Conservation (phyloP, 345 rosid genomes). For the Syzygium grande region DNA sequence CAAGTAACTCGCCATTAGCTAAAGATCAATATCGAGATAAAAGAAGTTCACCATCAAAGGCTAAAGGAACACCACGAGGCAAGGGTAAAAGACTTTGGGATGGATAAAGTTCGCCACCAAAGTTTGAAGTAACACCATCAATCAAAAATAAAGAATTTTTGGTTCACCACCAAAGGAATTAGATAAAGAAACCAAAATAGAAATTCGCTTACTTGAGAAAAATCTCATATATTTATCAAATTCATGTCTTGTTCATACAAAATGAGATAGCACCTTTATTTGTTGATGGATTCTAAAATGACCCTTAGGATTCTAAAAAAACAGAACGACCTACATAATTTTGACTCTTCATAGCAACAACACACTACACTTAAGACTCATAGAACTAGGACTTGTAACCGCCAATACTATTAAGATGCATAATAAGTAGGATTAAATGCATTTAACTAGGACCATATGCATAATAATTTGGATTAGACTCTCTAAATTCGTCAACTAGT, state of each 20-base stretch:
- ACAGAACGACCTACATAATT: not conserved
- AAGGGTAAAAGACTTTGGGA: not conserved
- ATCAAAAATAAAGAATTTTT: fast-evolving
- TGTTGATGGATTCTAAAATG: not conserved
- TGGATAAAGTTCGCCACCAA: too few species aligned
- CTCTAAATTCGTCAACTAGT: not conserved
- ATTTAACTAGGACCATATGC: not conserved
- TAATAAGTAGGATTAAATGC: not conserved
- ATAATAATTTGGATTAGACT: not conserved
- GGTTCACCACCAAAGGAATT: not conserved
- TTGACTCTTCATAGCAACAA: not conserved
- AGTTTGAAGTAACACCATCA: not conserved
- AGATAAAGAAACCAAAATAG: not conserved
- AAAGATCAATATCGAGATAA: not conserved
- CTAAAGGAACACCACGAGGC: not conserved
- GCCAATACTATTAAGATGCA: not conserved
- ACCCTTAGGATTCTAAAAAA: not conserved
- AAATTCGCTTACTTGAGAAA: not conserved
- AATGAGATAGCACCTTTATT: not conserved
- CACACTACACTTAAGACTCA: not conserved
- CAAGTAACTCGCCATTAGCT: not conserved
- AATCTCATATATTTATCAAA: not conserved
- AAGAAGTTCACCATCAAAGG: not conserved
- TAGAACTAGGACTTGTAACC: not conserved
- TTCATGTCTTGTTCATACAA: not conserved